A percentile compares a stretch with the other conserved stretches of the same genome.
Evolutionary conservation across 495 filamentous ascomycete genomes (phyloP).

Genomic region (Penicillium crystallinum): DNA sequence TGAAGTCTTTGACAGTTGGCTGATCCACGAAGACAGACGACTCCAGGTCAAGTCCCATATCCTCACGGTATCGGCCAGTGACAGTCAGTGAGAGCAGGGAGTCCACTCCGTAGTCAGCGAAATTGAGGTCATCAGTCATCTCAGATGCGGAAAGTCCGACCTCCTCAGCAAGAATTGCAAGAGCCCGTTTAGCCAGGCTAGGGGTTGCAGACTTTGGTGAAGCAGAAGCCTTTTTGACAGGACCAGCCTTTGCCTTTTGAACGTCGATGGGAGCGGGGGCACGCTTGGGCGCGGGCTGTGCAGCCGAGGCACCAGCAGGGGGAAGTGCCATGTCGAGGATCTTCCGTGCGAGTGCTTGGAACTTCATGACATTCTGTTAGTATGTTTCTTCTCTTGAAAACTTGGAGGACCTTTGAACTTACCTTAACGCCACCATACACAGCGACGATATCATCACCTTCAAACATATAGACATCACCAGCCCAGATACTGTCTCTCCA

Average conservation of each 20-base stretch:
- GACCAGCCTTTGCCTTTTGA: slow-evolving; percentile 36
- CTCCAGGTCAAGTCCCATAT: slow-evolving; percentile 44
- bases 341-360: slow-evolving; percentile 61
- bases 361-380: slow-evolving; percentile 35
- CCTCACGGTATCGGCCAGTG: slow-evolving; percentile 44
- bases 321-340: slow-evolving; percentile 63
- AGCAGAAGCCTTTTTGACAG: slow-evolving; percentile 23
- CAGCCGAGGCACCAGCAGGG: slow-evolving; percentile 41
- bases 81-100: slow-evolving; percentile 49
- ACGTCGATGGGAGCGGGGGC: slow-evolving; percentile 29
- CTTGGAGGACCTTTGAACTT: slow-evolving; percentile 17
- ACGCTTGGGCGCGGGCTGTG: slow-evolving; percentile 23
- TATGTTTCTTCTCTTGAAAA: slow-evolving; percentile 1
- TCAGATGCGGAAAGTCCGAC: slow-evolving; percentile 59
- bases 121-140: slow-evolving; percentile 47
- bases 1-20: slow-evolving; percentile 56
- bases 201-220: slow-evolving; percentile 26
- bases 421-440: slow-evolving; percentile 61
- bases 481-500: slow-evolving; percentile 40
- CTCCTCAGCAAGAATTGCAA: slow-evolving; percentile 62
- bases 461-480: slow-evolving; percentile 51
- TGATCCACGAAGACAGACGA: slow-evolving; percentile 56
- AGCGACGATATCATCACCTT: slow-evolving; percentile 56
- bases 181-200: slow-evolving; percentile 36
- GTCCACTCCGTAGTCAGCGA: slow-evolving; percentile 50